A percentile compares a stretch with the other conserved stretches of the same genome.
These are phyloP conservation scores for Nicotiana benthamiana DNA, from an alignment of 257 asterid genomes.

Conservation along the genomic window DNA sequence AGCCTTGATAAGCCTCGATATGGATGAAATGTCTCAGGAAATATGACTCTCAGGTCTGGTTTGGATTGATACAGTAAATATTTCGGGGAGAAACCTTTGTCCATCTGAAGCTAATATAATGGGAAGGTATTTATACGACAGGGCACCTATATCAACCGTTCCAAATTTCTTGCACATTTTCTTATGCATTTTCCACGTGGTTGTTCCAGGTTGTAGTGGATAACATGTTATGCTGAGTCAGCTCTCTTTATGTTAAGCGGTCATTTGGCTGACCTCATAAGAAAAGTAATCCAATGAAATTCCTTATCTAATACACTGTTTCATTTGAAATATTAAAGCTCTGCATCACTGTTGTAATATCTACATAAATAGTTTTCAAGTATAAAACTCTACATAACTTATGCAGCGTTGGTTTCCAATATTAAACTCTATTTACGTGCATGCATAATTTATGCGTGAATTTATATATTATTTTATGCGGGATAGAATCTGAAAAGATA, in stretches of 20 bases:
- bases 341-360: not conserved
- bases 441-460: not conserved
- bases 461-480: not conserved
- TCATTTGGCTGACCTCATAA: not conserved
- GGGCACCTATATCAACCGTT: not conserved
- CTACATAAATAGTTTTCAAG: not conserved
- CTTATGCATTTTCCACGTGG: not conserved
- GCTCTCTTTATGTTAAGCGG: not conserved
- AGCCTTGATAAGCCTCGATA: not conserved
- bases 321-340: not conserved
- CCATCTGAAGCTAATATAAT: not conserved
- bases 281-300: not conserved
- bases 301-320: not conserved
- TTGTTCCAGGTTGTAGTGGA: not conserved
- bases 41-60: not conserved
- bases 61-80: not conserved
- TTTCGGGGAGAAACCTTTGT: not conserved
- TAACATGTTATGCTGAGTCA: not conserved
- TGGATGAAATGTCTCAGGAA: not conserved
- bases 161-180: not conserved
- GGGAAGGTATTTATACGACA: not conserved
- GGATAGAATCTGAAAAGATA: not conserved
- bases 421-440: not conserved
- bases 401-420: not conserved
- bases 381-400: not conserved